phyloP scores from a whole-genome alignment of 768 basidiomycete genomes.

The Podaxis carcinomalis region DNA sequence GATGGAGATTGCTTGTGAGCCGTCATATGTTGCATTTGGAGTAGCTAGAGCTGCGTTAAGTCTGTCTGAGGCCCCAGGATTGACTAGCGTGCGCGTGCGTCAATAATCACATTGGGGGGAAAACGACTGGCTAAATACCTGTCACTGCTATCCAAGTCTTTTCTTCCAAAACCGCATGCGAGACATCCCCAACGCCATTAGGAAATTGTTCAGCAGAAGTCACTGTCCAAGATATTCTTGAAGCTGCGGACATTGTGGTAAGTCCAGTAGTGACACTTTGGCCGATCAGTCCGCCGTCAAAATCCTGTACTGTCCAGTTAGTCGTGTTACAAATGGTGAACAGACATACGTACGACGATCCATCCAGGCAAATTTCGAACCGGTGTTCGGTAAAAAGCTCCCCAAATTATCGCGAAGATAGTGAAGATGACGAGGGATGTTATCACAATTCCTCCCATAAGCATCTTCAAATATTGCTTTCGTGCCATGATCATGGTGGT shows the following conservation, averaged over 20 bases:
- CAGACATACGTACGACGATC: slow-evolving; percentile 43
- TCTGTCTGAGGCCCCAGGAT: slow-evolving; percentile 32
- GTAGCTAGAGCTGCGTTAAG: slow-evolving; percentile 31
- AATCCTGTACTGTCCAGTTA: slow-evolving; percentile 38
- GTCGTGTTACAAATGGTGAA: not conserved
- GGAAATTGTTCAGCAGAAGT: slow-evolving; percentile 40
- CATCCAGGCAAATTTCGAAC: slow-evolving; percentile 45
- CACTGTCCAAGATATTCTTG: slow-evolving; percentile 43
- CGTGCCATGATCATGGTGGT: slow-evolving; percentile 23
- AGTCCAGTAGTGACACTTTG: slow-evolving; percentile 32
- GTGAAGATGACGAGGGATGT: slow-evolving; percentile 41
- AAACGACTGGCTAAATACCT: slow-evolving; percentile 30
- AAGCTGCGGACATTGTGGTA: slow-evolving; percentile 19
- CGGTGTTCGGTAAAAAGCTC: slow-evolving; percentile 41
- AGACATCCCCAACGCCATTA: slow-evolving; percentile 38
- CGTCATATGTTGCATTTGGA: slow-evolving; percentile 42
- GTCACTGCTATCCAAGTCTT: slow-evolving; percentile 51
- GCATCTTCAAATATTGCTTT: slow-evolving; percentile 39
- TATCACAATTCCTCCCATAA: slow-evolving; percentile 30
- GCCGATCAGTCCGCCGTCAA: slow-evolving; percentile 54
- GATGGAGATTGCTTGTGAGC: slow-evolving; percentile 44
- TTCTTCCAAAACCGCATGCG: slow-evolving; percentile 43
- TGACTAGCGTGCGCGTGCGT: slow-evolving; percentile 26
- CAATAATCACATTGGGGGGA: not conserved
- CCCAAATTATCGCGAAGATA: slow-evolving; percentile 58